Conservation (phyloP, 2,329 filamentous ascomycete genomes). For the Macrophomina pseudophaseolina region DNA sequence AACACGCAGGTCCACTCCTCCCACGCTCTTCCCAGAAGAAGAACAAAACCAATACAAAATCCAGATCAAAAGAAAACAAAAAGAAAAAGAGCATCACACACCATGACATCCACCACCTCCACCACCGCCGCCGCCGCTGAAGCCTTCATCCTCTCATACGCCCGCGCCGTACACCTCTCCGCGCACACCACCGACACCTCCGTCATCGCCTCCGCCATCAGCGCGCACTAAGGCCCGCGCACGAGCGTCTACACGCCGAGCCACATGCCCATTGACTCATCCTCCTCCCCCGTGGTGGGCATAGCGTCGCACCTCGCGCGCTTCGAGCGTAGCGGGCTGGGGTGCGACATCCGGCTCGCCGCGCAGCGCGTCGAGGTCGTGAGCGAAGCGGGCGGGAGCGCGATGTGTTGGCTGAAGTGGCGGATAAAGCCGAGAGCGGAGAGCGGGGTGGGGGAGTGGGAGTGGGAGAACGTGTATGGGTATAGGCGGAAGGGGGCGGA, state of each 20-base stretch:
- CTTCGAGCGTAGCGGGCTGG: background rate
- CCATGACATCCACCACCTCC: background rate
- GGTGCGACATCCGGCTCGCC: background rate
- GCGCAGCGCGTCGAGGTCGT: background rate
- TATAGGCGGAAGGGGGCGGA: background rate
- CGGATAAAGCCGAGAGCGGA: background rate
- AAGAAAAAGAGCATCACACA: background rate
- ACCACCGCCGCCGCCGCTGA: background rate
- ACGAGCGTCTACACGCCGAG: background rate
- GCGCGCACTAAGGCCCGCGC: constrained; percentile 2
- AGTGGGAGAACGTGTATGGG: constrained; percentile 15
- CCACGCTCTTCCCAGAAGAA: too few species aligned
- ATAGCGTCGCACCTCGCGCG: constrained; percentile 1
- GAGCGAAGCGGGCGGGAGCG: background rate
- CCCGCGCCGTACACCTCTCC: constrained; percentile 1
- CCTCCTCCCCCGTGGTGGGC: background rate
- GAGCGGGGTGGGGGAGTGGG: background rate
- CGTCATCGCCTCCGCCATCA: background rate
- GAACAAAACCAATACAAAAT: too few species aligned
- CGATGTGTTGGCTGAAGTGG: constrained; percentile 13
- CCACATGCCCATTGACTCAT: background rate
- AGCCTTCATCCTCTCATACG: constrained; percentile 1
- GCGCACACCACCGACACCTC: background rate
- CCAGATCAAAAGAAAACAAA: too few species aligned
- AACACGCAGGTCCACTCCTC: too few species aligned